Base-by-base conservation (phyloP, 768 basidiomycete species). In the Leucogyrophana mollusca region DNA sequence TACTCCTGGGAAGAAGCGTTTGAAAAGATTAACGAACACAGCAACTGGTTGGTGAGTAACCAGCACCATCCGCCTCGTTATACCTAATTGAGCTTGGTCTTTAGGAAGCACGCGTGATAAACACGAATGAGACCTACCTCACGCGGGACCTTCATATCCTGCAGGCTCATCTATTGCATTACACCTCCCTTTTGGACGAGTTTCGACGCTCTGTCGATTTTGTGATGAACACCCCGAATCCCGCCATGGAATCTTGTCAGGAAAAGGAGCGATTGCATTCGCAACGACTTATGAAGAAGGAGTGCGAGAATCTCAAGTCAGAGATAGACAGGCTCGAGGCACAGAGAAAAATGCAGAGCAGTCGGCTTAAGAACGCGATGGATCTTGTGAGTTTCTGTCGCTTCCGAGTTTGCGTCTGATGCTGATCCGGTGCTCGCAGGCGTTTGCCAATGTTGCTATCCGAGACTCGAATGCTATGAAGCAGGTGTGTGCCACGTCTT, bases 1-100 rank as follows among this genome's bases (percentile, higher is more conserved):
- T 79, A 79, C 54, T 69, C 76, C 1, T 79, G 77, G 75, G 78
- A 79, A 43, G 77, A 80, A 55, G 60, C 73, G 3, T 62, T 78
- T 23, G 76, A 78, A 52, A 56, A 59, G 13, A 48, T 79, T 21
- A 76, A 76, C 49, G 45, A 50, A 8, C 74, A 78, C 50, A 72
- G 79, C n/a, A 71, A 69, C 39, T 66, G 49, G 44, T 56, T 79
- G 72, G 75, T 76, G 53, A 16, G 72, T 60, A 20, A n/a, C 27
- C 6, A 30, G 6, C 13, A 30, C 27, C 27, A n/a, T 9, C 17
- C 17, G 32, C 32, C n/a, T 33, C n/a, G n/a, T n/a, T n/a, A n/a
- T n/a, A n/a, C n/a, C n/a, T n/a, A n/a, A n/a, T 17, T 6, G 14
- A 17, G 2, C 21, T 14, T 38, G 13, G 9, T 18, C 20, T n/a